Conservation (phyloP, 192 early-diverging fungal genomes). For the Phycomyces nitens region DNA sequence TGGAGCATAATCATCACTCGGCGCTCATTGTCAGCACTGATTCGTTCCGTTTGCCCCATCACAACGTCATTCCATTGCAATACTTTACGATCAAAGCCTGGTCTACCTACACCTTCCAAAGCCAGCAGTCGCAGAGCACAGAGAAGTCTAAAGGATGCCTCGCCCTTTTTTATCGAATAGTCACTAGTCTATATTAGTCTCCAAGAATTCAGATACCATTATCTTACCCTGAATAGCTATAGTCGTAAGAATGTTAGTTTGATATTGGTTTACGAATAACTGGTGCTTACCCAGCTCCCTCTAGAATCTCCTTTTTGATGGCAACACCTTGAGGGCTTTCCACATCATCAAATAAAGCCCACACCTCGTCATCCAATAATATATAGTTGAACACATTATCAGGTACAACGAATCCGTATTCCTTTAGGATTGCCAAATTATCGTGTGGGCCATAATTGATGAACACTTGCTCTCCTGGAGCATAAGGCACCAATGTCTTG, state of each 20-base stretch:
- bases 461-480: constrained; percentile 35
- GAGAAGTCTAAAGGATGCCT: constrained; percentile 49
- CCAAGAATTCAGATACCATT: neutral
- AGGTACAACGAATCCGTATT: constrained; percentile 54
- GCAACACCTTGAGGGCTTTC: constrained; percentile 27
- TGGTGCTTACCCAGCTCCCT: constrained; percentile 35
- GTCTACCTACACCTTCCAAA: constrained; percentile 20
- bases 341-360: constrained; percentile 28
- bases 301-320: constrained; percentile 41
- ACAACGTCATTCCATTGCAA: constrained; percentile 47
- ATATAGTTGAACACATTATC: constrained; percentile 54
- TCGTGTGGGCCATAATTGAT: constrained; percentile 60
- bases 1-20: constrained; percentile 30
- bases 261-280: too few species aligned
- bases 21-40: constrained; percentile 41
- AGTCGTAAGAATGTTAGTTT: neutral
- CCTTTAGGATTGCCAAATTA: constrained; percentile 50
- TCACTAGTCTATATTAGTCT: constrained; percentile 33
- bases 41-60: constrained; percentile 41
- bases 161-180: constrained; percentile 44
- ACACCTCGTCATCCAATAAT: constrained; percentile 45
- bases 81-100: constrained; percentile 23
- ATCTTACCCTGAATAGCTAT: constrained; percentile 37
- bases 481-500: constrained; percentile 17
- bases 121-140: constrained; percentile 43